A percentile compares a stretch with the other conserved stretches of the same genome.
Conservation (phyloP, 805 yeast genomes). For the Starmerella roubikii region DNA sequence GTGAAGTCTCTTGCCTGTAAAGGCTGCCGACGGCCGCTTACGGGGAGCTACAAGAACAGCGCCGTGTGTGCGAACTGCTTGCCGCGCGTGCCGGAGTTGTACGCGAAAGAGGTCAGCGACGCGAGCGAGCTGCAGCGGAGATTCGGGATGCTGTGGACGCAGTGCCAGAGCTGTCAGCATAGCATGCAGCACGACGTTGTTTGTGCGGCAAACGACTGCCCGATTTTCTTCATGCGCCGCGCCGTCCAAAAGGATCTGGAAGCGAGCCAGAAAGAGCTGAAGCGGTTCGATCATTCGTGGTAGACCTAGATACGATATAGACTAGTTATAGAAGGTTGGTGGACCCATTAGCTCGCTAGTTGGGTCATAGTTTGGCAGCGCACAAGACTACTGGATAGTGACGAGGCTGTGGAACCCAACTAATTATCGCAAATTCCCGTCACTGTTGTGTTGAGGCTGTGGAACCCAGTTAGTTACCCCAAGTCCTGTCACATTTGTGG, state of each 20-base stretch:
- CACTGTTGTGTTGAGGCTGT: too few species aligned
- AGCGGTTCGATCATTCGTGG: slow-evolving; percentile 44
- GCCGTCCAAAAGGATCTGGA: slow-evolving; percentile 63
- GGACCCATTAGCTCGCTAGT: too few species aligned
- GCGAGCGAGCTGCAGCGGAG: slow-evolving; percentile 69
- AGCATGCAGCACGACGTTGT: slow-evolving; percentile 89
- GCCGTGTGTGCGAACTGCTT: slow-evolving; percentile 70
- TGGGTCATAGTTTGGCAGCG: too few species aligned
- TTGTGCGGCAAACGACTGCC: slow-evolving; percentile 92
- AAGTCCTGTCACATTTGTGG: too few species aligned
- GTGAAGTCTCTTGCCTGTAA: slow-evolving; percentile 79
- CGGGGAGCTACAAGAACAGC: slow-evolving; percentile 40
- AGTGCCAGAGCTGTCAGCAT: slow-evolving; percentile 96
- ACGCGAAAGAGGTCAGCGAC: slow-evolving; percentile 65
- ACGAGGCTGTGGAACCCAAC: too few species aligned
- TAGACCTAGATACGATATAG: not conserved
- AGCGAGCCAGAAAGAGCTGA: slow-evolving; percentile 43
- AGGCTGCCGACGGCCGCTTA: slow-evolving; percentile 72
- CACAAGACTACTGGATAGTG: too few species aligned
- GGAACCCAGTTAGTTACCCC: too few species aligned
- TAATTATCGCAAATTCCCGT: too few species aligned
- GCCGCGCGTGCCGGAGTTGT: slow-evolving; percentile 57
- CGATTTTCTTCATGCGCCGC: slow-evolving; percentile 92
- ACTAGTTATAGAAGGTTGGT: too few species aligned
- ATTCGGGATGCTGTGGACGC: slow-evolving; percentile 89